Evolutionary conservation across 2,329 filamentous ascomycete species (phyloP).

Genomic region (Colletotrichum higginsianum): DNA sequence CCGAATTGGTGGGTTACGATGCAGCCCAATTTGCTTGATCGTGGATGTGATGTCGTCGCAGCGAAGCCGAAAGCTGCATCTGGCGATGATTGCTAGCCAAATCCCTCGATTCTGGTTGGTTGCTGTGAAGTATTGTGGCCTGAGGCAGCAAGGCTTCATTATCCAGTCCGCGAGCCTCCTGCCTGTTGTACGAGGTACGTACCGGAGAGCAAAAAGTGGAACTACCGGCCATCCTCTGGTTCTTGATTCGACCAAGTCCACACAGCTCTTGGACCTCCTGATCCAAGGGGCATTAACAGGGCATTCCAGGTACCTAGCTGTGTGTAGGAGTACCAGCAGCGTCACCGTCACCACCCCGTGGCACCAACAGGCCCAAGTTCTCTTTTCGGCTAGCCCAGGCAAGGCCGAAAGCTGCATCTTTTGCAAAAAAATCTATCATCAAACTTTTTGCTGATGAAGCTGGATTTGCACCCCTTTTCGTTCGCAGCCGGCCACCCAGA

Average conservation of each 20-base stretch:
- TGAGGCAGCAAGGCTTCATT: slow-evolving; percentile 50
- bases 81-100: slow-evolving; percentile 44
- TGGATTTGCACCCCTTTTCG: slow-evolving; percentile 59
- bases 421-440: slow-evolving; percentile 41
- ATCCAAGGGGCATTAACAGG: slow-evolving; percentile 1
- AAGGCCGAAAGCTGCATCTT: slow-evolving; percentile 39
- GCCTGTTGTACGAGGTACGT: background rate
- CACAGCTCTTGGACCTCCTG: background rate
- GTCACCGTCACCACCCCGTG: background rate
- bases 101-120: slow-evolving; percentile 43
- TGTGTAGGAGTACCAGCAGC: background rate
- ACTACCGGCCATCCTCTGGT: background rate
- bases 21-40: slow-evolving; percentile 47
- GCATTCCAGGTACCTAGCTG: background rate
- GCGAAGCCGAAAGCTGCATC: slow-evolving; percentile 35
- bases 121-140: slow-evolving; percentile 45
- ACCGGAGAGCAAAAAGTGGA: background rate
- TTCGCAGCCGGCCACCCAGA: slow-evolving; percentile 62
- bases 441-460: slow-evolving; percentile 68
- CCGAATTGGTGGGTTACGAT: slow-evolving; percentile 52
- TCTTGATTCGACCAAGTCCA: slow-evolving; percentile 5
- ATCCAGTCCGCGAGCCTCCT: background rate
- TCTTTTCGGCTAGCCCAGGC: slow-evolving; percentile 40
- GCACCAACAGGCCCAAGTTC: slow-evolving; percentile 10
- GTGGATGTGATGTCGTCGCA: slow-evolving; percentile 44